Base-by-base conservation (phyloP, 306 rosid genomes). In the Malus fusca region DNA sequence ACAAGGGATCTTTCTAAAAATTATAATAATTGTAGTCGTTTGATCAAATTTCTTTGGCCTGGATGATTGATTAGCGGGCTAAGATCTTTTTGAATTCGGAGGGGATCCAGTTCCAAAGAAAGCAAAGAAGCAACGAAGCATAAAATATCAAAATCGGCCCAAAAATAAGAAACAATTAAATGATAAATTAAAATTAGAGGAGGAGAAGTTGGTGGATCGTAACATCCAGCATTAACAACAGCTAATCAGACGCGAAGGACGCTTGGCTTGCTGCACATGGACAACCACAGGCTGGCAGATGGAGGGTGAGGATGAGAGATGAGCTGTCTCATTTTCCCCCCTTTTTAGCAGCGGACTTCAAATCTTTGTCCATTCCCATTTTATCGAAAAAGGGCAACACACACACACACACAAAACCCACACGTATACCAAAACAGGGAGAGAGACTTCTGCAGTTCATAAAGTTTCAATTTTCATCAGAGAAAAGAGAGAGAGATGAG, bases 401-500 rank as follows among this genome's bases (percentile, higher is more conserved):
- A 35, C 43, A 6, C 60, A 35, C 43, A 33, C 23, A 17, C 42
- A 63, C 30, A 66, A 59, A 33, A 17, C 69, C 66, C 76, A 4
- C 22, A 15, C 0, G 21, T 11, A 64, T 3, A 31, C 21, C 42
- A 64, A 51, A 15, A 15, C 55, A 51, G 55, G 55, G 42, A 37
- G 46, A 42, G 72, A 68, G 35, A 2, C 25, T 26, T 17, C 10
- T 48, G 19, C 61, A 4, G 4, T n/a, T 37, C 17, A 12, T 21
- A 40, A 14, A 58, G 76, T 35, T 73, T 40, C 18, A 40, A 59
- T 40, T 59, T 73, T 73, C 23, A 17, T 71, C 63, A 13, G 19
- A 58, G n/a, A 26, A 67, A 26, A 8, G 43, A 31, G 22, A 10
- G 21, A 75, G 10, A 73, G n/a, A 95, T 92, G 98, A 92, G 98